Conservation (phyloP, 768 basidiomycete genomes). For the Serendipita sp. region DNA sequence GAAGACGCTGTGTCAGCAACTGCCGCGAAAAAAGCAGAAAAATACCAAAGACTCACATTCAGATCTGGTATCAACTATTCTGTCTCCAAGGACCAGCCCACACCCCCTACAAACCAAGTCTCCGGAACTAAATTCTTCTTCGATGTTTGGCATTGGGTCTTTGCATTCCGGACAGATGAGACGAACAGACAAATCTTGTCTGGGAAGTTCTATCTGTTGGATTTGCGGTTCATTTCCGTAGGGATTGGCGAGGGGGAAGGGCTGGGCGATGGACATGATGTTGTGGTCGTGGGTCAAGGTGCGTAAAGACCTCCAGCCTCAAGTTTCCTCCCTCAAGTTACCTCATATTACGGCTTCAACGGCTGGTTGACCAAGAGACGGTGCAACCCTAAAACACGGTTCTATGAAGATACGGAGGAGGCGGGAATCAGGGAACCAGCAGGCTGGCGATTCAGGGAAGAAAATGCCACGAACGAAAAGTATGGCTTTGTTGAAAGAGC, state of each 20-base stretch:
- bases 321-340: too few relatives aligned
- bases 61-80: conserved; percentile 92
- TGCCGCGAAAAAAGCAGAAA: conserved; percentile 1
- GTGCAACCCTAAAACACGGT: too few relatives aligned
- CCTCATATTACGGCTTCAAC: too few relatives aligned
- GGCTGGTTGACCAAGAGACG: too few relatives aligned
- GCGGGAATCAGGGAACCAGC: too few relatives aligned
- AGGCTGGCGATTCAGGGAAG: too few relatives aligned
- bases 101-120: conserved; percentile 92
- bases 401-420: too few relatives aligned
- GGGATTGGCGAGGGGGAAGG: conserved; percentile 52
- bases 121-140: conserved; percentile 95
- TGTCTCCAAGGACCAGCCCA: conserved; percentile 88
- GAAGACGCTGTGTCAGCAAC: not conserved
- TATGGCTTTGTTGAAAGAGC: too few relatives aligned
- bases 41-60: conserved; percentile 60
- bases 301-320: not conserved
- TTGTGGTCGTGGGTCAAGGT: not conserved
- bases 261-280: conserved; percentile 54
- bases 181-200: conserved; percentile 72
- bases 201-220: conserved; percentile 35
- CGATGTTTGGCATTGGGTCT: conserved; percentile 83
- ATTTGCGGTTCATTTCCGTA: conserved; percentile 31
- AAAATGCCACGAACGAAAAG: too few relatives aligned
- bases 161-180: conserved; percentile 92